Percentiles rank a stretch among this genome's conserved stretches.
Conservation (phyloP, 1,284 basidiomycete genomes). For the Rhizoctonia solani region DNA sequence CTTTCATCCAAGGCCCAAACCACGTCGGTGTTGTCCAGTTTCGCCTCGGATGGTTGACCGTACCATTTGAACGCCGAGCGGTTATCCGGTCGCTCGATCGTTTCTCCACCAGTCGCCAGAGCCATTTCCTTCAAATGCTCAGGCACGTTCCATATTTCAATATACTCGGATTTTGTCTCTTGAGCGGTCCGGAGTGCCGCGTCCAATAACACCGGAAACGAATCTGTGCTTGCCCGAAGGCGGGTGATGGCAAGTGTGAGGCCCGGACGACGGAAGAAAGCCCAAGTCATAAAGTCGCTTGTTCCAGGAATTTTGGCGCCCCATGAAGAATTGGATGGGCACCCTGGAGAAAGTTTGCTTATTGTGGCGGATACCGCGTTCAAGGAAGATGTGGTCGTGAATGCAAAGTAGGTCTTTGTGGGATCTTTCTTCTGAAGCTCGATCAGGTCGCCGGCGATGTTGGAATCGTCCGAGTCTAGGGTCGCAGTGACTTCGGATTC, state of each 20-base stretch:
- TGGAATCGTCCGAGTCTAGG: neutral
- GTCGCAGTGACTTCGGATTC: neutral
- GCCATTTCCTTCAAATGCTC: neutral
- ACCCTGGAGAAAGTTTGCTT: neutral
- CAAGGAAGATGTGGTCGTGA: neutral
- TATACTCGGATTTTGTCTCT: neutral
- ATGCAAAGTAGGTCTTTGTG: neutral
- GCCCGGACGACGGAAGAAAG: neutral
- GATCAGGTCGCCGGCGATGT: neutral
- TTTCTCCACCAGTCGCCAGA: neutral
- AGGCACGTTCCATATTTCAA: neutral
- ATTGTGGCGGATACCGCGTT: neutral
- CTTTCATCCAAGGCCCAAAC: neutral
- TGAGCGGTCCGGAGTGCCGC: neutral
- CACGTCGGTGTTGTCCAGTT: neutral
- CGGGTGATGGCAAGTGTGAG: neutral
- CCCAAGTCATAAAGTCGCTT: neutral
- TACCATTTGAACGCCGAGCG: neutral
- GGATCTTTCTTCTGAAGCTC: neutral
- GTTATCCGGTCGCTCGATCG: neutral
- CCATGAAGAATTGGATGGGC: neutral
- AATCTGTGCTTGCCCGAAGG: neutral
- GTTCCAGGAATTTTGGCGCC: neutral
- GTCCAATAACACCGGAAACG: neutral
- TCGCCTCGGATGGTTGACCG: neutral